Percentiles rank a stretch among this genome's conserved stretches.
These are phyloP conservation scores for Tolypocladium ophioglossoides DNA, from an alignment of 2,329 filamentous ascomycete species.

Conservation along the genomic window DNA sequence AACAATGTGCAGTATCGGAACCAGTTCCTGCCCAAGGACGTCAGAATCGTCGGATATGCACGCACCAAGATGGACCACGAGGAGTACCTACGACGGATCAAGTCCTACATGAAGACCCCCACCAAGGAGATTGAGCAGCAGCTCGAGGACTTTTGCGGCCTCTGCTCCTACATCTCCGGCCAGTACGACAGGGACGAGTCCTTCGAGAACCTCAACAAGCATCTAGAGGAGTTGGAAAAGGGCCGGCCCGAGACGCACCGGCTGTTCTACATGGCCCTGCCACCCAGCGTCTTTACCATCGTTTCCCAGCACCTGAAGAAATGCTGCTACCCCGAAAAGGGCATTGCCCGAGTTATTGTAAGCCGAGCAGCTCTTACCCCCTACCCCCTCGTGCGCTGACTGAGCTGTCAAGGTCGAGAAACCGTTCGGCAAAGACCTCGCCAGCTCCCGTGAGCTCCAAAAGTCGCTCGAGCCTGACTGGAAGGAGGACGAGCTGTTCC, in stretches of 20 bases:
- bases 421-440: constrained; percentile 95
- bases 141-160: constrained; percentile 74
- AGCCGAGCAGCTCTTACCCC: constrained; percentile 16
- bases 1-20: constrained; percentile 68
- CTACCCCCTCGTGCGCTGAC: constrained; percentile 13
- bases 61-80: constrained; percentile 98
- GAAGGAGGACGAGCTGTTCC: constrained; percentile 98
- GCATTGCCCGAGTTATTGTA: constrained; percentile 90
- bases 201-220: constrained; percentile 75
- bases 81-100: constrained; percentile 88
- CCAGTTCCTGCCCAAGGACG: constrained; percentile 95
- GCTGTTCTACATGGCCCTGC: constrained; percentile 98
- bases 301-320: constrained; percentile 96
- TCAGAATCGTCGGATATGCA: constrained; percentile 96
- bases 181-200: constrained; percentile 97
- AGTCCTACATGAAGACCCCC: constrained; percentile 97
- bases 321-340: constrained; percentile 88
- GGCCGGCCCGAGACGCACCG: constrained; percentile 76
- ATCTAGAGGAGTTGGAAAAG: constrained; percentile 77
- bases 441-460: constrained; percentile 87
- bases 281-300: constrained; percentile 94
- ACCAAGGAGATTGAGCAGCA: constrained; percentile 97
- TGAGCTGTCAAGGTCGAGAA: constrained; percentile 70
- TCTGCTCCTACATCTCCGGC: constrained; percentile 91
- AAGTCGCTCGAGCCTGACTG: constrained; percentile 93